Evolutionary conservation across 495 filamentous ascomycete species (phyloP).

Genomic region (Aspergillus heteromorphus): DNA sequence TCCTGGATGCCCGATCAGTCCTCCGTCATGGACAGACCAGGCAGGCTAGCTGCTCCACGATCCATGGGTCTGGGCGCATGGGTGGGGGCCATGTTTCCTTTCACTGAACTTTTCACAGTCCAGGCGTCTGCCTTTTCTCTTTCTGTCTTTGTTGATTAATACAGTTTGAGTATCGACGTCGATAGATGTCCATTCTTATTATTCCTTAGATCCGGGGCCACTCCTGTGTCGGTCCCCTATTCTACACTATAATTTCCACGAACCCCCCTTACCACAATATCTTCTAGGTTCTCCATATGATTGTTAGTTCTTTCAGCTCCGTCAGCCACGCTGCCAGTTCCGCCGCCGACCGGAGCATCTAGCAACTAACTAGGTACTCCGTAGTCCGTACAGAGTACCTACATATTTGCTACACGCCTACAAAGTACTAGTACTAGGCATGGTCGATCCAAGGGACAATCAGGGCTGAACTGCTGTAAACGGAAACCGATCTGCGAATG

Average conservation of each 20-base stretch:
- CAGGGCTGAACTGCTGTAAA: slow-evolving; percentile 16
- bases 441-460: slow-evolving; percentile 17
- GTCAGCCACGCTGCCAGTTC: neutral
- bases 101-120: slow-evolving; percentile 5
- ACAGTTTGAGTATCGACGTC: neutral
- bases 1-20: neutral
- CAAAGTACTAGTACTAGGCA: neutral
- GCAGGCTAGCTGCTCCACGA: slow-evolving; percentile 11
- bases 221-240: too few species aligned
- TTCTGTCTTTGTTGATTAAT: neutral
- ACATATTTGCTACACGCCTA: too few species aligned
- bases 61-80: slow-evolving; percentile 26
- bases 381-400: neutral
- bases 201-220: too few species aligned
- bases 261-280: too few species aligned
- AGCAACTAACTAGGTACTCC: too few species aligned
- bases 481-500: slow-evolving; percentile 23
- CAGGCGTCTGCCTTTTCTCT: neutral
- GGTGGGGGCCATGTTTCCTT: slow-evolving; percentile 18
- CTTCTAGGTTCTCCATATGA: too few species aligned
- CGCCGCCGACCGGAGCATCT: neutral
- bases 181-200: too few species aligned
- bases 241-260: too few species aligned
- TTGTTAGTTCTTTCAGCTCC: neutral
- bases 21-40: slow-evolving; percentile 5